phyloP scores from a whole-genome alignment of 116 monocot species.

The Trichopus zeylanicus region DNA sequence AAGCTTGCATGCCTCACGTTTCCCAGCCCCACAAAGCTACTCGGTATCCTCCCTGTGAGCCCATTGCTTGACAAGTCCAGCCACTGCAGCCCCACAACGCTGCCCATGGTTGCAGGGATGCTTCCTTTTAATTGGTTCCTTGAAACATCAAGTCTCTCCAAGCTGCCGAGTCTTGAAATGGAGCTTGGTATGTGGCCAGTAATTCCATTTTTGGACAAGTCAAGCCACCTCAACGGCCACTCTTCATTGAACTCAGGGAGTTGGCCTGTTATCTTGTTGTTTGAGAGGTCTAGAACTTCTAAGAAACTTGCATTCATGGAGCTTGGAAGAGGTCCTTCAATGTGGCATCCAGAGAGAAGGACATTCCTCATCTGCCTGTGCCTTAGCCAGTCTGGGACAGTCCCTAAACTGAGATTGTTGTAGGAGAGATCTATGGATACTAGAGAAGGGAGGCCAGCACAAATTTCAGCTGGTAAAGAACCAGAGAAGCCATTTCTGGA shows the following conservation, averaged over 20 bases:
- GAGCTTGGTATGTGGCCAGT: constrained; percentile 52
- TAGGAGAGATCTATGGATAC: constrained; percentile 63
- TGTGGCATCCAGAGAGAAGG: constrained; percentile 49
- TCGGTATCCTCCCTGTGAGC: constrained; percentile 55
- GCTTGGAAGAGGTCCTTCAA: constrained; percentile 22
- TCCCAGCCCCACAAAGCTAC: constrained; percentile 26
- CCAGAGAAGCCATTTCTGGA: constrained; percentile 44
- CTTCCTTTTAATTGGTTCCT: constrained; percentile 45
- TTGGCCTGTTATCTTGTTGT: constrained; percentile 51
- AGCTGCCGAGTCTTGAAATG: constrained; percentile 23
- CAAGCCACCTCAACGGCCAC: constrained; percentile 28
- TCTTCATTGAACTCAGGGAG: constrained; percentile 40
- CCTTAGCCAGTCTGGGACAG: constrained; percentile 47
- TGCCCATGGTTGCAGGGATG: constrained; percentile 54
- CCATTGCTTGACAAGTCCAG: constrained; percentile 52
- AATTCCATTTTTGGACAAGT: constrained; percentile 47
- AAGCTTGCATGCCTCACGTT: constrained; percentile 59
- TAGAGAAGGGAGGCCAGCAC: constrained; percentile 41
- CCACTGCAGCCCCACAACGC: constrained; percentile 38
- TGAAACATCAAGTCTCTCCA: constrained; percentile 57
- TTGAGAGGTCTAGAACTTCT: constrained; percentile 47
- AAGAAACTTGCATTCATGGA: constrained; percentile 20
- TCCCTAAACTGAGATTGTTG: constrained; percentile 42
- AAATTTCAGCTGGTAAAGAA: constrained; percentile 25
- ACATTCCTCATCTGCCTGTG: constrained; percentile 31